Conservation (phyloP, 1,139 yeast species). For the Tardiomyces digboiensis region DNA sequence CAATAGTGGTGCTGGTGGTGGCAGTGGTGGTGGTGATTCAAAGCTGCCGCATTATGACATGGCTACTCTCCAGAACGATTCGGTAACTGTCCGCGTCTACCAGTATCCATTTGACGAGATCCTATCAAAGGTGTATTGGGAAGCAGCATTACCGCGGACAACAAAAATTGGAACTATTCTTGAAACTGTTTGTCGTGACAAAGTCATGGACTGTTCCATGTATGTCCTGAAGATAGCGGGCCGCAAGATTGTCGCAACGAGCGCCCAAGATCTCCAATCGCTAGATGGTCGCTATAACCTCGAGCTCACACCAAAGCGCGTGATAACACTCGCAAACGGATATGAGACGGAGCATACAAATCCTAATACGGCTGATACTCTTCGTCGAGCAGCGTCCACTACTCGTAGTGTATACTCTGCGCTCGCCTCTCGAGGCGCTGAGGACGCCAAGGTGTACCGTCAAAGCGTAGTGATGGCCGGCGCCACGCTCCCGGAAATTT, state of each 20-base stretch:
- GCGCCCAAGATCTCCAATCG: conserved; percentile 1
- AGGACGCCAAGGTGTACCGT: conserved; percentile 7
- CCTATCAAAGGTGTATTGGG: conserved; percentile 24
- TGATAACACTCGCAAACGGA: conserved; percentile 18
- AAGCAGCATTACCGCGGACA: conserved; percentile 12
- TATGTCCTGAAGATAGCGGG: conserved; percentile 27
- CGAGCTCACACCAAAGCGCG: conserved; percentile 23
- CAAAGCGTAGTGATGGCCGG: conserved; percentile 1
- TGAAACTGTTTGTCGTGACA: conserved; percentile 24
- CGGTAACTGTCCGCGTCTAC: conserved; percentile 16
- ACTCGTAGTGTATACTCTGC: conserved; percentile 7
- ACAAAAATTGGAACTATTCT: conserved; percentile 19
- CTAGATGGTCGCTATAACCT: conserved; percentile 11
- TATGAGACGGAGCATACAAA: conserved; percentile 7
- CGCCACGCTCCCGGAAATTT: conserved; percentile 1
- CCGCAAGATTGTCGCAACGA: conserved; percentile 6
- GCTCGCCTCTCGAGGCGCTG: conserved; percentile 7
- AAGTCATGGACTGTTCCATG: conserved; percentile 24
- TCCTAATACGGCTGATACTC: neutral
- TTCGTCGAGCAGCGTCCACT: conserved; percentile 2
- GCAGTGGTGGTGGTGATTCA: neutral
- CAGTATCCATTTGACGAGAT: conserved; percentile 28
- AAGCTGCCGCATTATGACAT: neutral
- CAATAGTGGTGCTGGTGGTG: neutral
- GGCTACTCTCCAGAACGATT: neutral